phyloP scores from a whole-genome alignment of 2,329 filamentous ascomycete genomes.

The Ophidiomyces ophidiicola region DNA sequence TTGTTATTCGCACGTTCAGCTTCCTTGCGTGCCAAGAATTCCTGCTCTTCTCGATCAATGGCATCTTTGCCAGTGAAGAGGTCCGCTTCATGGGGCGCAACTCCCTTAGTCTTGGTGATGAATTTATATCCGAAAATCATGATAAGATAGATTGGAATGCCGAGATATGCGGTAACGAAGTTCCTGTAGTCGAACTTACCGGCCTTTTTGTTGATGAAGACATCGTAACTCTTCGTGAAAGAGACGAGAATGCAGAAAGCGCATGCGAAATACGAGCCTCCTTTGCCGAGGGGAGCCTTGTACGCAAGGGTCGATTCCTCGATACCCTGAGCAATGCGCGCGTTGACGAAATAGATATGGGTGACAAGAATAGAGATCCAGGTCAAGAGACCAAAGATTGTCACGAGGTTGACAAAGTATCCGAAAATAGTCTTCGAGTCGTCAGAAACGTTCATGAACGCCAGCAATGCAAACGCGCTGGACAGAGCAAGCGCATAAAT shows the following conservation, averaged over 20 bases:
- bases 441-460: slow-evolving; percentile 34
- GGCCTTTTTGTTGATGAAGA: slow-evolving; percentile 43
- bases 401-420: slow-evolving; percentile 37
- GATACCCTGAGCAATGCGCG: slow-evolving; percentile 30
- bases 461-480: slow-evolving; percentile 32
- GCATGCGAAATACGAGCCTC: slow-evolving; percentile 49
- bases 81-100: slow-evolving; percentile 18
- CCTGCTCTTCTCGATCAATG: slow-evolving; percentile 47
- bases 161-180: slow-evolving; percentile 40
- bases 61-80: slow-evolving; percentile 20
- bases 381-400: slow-evolving; percentile 35
- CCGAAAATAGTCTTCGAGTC: slow-evolving; percentile 32
- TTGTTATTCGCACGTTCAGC: slow-evolving; percentile 51
- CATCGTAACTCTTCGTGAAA: slow-evolving; percentile 68
- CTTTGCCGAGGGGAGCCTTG: slow-evolving; percentile 37
- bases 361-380: slow-evolving; percentile 38
- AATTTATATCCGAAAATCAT: slow-evolving; percentile 25
- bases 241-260: slow-evolving; percentile 53
- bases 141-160: slow-evolving; percentile 30
- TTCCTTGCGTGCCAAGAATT: slow-evolving; percentile 61
- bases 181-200: slow-evolving; percentile 40
- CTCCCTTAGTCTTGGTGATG: slow-evolving; percentile 15
- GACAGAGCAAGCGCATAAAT: slow-evolving; percentile 33
- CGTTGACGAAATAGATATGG: slow-evolving; percentile 37
- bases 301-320: slow-evolving; percentile 29